phyloP scores from a whole-genome alignment of 1,284 basidiomycete genomes.

The Papiliotrema fonsecae region DNA sequence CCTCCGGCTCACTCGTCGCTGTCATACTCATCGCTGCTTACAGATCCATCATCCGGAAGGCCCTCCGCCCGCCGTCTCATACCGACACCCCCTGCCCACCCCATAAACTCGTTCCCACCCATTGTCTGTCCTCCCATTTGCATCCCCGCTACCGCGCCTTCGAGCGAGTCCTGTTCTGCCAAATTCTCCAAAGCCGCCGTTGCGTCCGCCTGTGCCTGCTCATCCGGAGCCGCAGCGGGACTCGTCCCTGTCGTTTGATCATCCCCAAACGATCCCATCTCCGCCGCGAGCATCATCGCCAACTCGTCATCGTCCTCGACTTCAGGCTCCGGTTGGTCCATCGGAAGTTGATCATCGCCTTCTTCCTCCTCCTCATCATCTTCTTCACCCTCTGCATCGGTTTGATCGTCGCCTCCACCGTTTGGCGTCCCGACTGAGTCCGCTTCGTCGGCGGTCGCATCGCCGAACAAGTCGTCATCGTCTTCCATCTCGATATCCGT shows the following conservation, averaged over 20 bases:
- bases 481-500: slow-evolving; percentile 9
- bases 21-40: neutral
- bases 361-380: slow-evolving; percentile 1
- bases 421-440: neutral
- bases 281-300: slow-evolving; percentile 3
- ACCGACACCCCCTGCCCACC: slow-evolving; percentile 4
- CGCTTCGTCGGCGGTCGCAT: slow-evolving; percentile 3
- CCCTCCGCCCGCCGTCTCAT: slow-evolving; percentile 4
- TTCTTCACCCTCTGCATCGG: slow-evolving; percentile 13
- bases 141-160: neutral
- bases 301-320: slow-evolving; percentile 7
- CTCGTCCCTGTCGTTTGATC: neutral
- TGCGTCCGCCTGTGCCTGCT: slow-evolving; percentile 1
- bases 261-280: neutral
- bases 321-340: neutral
- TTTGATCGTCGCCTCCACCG: neutral
- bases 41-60: neutral
- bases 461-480: slow-evolving; percentile 16
- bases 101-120: neutral
- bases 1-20: slow-evolving; percentile 7
- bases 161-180: neutral
- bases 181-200: slow-evolving; percentile 6
- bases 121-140: neutral
- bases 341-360: neutral
- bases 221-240: neutral